Conservation (phyloP, 768 basidiomycete species). For the Tulasnella sp. region DNA sequence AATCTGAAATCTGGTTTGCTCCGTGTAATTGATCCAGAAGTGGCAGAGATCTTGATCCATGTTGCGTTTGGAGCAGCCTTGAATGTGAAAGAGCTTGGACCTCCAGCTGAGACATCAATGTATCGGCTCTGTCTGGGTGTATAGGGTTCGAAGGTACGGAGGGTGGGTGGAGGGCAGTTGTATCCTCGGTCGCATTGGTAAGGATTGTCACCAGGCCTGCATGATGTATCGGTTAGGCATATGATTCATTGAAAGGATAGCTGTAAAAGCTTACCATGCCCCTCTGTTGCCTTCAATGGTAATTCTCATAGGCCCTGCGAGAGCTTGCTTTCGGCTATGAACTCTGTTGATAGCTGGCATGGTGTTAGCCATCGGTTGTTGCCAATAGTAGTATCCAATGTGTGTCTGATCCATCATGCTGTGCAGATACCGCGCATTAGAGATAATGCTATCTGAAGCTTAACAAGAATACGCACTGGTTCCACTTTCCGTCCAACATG, state of each 20-base stretch:
- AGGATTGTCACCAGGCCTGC: conserved; percentile 53
- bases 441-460: not conserved
- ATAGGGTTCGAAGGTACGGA: conserved; percentile 43
- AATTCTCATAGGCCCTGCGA: conserved; percentile 50
- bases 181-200: conserved; percentile 41
- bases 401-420: conserved; percentile 61
- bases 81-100: conserved; percentile 45
- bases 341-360: conserved; percentile 43
- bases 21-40: conserved; percentile 38
- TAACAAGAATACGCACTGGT: conserved; percentile 33
- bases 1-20: conserved; percentile 37
- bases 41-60: conserved; percentile 40
- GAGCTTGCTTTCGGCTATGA: conserved; percentile 41
- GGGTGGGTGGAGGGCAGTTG: conserved; percentile 37
- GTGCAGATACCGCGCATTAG: conserved; percentile 20
- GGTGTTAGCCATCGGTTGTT: conserved; percentile 51
- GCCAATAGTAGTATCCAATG: conserved; percentile 55
- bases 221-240: too few relatives aligned
- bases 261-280: conserved; percentile 46
- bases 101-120: conserved; percentile 50
- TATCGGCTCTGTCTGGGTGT: conserved; percentile 40
- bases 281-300: conserved; percentile 46
- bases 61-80: conserved; percentile 35
- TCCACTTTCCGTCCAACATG: conserved; percentile 45
- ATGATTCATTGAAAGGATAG: too few relatives aligned